Conservation (phyloP, 1,284 basidiomycete genomes). For the Ganoderma sinense region DNA sequence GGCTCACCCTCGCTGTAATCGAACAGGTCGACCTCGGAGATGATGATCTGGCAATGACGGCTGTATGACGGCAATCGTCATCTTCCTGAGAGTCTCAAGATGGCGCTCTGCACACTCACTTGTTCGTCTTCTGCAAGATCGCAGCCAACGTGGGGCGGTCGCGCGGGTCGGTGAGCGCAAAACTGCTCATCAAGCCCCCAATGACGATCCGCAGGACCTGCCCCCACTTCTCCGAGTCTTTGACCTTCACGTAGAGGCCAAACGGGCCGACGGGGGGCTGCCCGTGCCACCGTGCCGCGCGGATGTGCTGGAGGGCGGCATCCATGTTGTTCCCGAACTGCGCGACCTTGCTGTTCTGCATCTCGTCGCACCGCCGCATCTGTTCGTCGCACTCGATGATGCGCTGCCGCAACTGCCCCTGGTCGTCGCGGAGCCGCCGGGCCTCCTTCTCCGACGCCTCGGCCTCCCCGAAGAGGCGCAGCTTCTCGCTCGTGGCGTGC, state of each 20-base stretch:
- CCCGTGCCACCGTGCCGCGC: constrained; percentile 67
- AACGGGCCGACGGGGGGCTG: constrained; percentile 86
- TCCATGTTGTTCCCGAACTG: constrained; percentile 74
- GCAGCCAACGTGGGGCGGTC: constrained; percentile 73
- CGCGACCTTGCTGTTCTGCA: constrained; percentile 62
- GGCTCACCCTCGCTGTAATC: constrained; percentile 80
- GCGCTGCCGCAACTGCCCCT: constrained; percentile 42
- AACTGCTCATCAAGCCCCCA: constrained; percentile 70
- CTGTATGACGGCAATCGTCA: constrained; percentile 34
- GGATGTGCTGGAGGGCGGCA: constrained; percentile 64
- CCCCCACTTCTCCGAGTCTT: constrained; percentile 73
- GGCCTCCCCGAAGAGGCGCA: constrained; percentile 41
- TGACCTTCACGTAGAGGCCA: constrained; percentile 82
- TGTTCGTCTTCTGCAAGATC: constrained; percentile 62
- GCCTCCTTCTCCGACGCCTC: constrained; percentile 45
- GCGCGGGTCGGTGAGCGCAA: constrained; percentile 77
- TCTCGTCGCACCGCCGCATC: constrained; percentile 53
- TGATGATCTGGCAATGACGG: constrained; percentile 60
- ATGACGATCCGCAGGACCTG: constrained; percentile 74
- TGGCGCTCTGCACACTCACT: constrained; percentile 52
- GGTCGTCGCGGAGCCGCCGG: constrained; percentile 42
- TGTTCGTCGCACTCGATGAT: constrained; percentile 54
- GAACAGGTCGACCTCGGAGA: constrained; percentile 76
- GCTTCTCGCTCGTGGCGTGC: constrained; percentile 45
- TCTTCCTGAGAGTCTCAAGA: not conserved